Evolutionary conservation across 495 filamentous ascomycete genomes (phyloP).

Genomic region (Aspergillus ellipticus): DNA sequence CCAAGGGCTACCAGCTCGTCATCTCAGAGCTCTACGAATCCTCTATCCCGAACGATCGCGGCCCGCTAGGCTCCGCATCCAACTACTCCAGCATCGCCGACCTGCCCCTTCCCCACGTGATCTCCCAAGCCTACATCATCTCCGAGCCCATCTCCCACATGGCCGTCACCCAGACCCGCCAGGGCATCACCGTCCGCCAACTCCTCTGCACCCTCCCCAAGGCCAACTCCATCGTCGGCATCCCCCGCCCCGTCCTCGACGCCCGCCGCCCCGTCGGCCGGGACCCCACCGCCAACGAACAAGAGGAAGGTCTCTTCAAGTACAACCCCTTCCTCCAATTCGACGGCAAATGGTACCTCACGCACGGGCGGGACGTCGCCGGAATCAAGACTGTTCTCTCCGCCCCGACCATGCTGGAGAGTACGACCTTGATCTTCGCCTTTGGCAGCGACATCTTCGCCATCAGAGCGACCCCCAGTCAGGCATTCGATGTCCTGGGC

Average conservation of each 20-base stretch:
- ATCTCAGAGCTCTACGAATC: constrained; percentile 91
- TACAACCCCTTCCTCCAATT: constrained; percentile 78
- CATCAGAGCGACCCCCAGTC: constrained; percentile 76
- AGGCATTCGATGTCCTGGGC: constrained; percentile 85
- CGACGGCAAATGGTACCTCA: constrained; percentile 75
- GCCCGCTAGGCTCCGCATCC: constrained; percentile 59
- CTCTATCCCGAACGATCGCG: constrained; percentile 75
- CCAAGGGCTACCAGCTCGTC: constrained; percentile 83
- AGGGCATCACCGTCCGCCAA: constrained; percentile 85
- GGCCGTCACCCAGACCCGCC: constrained; percentile 80
- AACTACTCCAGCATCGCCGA: constrained; percentile 73
- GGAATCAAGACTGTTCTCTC: constrained; percentile 71
- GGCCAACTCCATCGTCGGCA: constrained; percentile 67
- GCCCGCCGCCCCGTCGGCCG: constrained; percentile 84
- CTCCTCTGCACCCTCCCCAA: constrained; percentile 72
- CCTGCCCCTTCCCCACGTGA: constrained; percentile 60
- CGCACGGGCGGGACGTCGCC: constrained; percentile 77
- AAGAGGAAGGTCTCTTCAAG: constrained; percentile 75
- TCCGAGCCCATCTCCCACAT: constrained; percentile 71
- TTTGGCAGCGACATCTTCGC: constrained; percentile 86
- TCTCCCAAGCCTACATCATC: constrained; percentile 77
- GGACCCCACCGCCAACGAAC: constrained; percentile 73
- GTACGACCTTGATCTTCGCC: constrained; percentile 85
- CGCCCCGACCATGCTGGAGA: constrained; percentile 78
- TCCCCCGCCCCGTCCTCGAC: constrained; percentile 76